Base-by-base conservation (phyloP, 495 filamentous ascomycete genomes). In the Aspergillus carlsbadensis region DNA sequence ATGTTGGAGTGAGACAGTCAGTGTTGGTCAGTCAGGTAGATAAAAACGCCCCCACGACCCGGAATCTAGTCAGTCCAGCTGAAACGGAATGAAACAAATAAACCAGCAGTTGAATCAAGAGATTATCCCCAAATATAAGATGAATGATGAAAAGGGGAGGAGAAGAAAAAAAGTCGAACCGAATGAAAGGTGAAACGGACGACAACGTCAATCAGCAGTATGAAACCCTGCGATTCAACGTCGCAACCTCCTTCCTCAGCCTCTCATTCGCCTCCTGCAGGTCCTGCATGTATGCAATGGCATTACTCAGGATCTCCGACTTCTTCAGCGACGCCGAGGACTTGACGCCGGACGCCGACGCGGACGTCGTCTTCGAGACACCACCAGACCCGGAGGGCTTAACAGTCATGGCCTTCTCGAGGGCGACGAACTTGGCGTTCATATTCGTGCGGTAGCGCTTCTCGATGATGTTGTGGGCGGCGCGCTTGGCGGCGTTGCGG, bases 231-330 rank as follows among this genome's bases (percentile, higher is more conserved):
- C 73, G 70, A 52, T 71, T 74, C 35, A 76, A 31, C 7, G 75
- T 20, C 0, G 61, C 56, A 33, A 78, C 22, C 55, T 78, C 76
- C 62, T 72, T 73, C 35, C 70, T 67, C 39, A 76, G 45, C 0
- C 68, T 62, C 39, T 68, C 65, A 31, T 75, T 78, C 56, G 74
- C 68, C 44, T 74, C 70, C 52, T 78, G 74, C 35, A 78, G 56
- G 15, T 70, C 79, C 45, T 84, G 81, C 66, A 96, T 76, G 43
- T 91, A 87, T 37, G 89, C 83, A 17, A 96, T 81, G 14, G 83
- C 83, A 65, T 84, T 81, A 57, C 80, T 81, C 43, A 96, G 72
- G 41, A 91, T 84, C 39, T 81, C 81, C 0, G 74, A 77, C 51
- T 78, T 78, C 55, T 78, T 78, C 10, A 77, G 60, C 41, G 72